Evolutionary conservation across 805 yeast species (phyloP), one percentile per base, ranked within the genome.

Genomic region (Ogataea populi-albae): DNA sequence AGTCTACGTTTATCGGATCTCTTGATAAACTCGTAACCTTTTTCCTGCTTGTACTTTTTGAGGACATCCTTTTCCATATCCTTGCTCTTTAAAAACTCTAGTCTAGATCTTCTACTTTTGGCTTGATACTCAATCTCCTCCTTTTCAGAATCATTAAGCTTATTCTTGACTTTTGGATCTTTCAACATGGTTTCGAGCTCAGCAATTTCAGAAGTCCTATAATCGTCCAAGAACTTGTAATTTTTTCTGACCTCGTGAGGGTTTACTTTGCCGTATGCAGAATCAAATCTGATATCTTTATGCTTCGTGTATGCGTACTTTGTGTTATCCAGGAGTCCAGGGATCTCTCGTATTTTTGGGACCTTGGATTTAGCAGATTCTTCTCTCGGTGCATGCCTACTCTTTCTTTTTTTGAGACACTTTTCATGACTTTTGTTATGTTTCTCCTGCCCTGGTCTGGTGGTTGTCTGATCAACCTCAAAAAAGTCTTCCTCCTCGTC

Each of bases 311-410:
- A 50, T 33, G 62, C 55, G 17, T 51, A 49, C 17, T 65, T 62
- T 17, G 60, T 52, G 32, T 66, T 68, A 15, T 53, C 55, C 16
- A 46, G 23, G 30, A 83, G 55, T 0, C 91, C 93, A 2, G 85
- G 91, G 9, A 89, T 79, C 28, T 80, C 78, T 46, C 98, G 71
- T 23, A 86, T 67, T 45, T 69, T 68, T 0, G 86, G 66, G 1
- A 83, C 94, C 12, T 80, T 82, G 45, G 64, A 73, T 58, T 83
- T 87, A 0, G 95, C 66, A 5, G 93, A 82, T 17, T 75, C 53
- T 54, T 86, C 97, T 3, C 78, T 64, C 9, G 98, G 98, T 0
- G 95, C 96, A 65, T 91, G 96, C 55, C 89, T 91, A 44, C 62
- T 69, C 49, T 67, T 73, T 47, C 69, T 71, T 31, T 40, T 48